These are phyloP conservation scores for Fusarium sp. DNA, from an alignment of 2,329 filamentous ascomycete genomes.

Conservation along the genomic window DNA sequence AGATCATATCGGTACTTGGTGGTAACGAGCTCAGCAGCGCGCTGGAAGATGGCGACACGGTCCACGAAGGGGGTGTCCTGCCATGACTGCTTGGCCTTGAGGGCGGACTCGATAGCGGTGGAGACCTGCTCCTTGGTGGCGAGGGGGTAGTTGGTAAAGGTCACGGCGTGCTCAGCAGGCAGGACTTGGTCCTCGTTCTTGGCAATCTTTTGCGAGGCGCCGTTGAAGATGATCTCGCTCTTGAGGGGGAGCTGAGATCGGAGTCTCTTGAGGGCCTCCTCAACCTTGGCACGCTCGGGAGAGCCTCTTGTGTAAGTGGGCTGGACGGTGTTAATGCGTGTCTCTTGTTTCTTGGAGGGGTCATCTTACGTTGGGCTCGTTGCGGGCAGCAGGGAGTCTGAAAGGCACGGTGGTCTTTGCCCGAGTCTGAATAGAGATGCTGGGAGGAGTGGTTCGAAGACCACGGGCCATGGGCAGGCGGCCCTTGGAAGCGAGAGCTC, in stretches of 20 bases:
- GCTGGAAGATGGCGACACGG: slow-evolving; percentile 91
- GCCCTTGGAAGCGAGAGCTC: slow-evolving; percentile 34
- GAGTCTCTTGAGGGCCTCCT: slow-evolving; percentile 46
- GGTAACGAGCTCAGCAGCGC: slow-evolving; percentile 89
- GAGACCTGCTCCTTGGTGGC: slow-evolving; percentile 48
- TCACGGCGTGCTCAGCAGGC: slow-evolving; percentile 49
- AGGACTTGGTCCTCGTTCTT: slow-evolving; percentile 47
- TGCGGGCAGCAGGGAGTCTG: slow-evolving; percentile 46
- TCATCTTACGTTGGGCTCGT: slow-evolving; percentile 48
- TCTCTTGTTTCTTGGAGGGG: accelerated
- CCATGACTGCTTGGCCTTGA: slow-evolving; percentile 85
- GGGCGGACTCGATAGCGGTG: slow-evolving; percentile 81
- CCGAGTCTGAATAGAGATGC: slow-evolving; percentile 37
- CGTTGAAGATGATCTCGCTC: slow-evolving; percentile 49
- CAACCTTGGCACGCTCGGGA: slow-evolving; percentile 46
- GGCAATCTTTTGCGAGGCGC: slow-evolving; percentile 42
- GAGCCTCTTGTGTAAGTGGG: slow-evolving; percentile 47
- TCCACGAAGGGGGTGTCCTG: slow-evolving; percentile 88
- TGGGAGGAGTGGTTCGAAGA: slow-evolving; percentile 19
- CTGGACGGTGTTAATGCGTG: slow-evolving; percentile 20
- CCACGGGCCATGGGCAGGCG: slow-evolving; percentile 29
- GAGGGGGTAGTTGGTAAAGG: slow-evolving; percentile 51
- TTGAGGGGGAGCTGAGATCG: slow-evolving; percentile 47
- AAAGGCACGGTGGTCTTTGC: slow-evolving; percentile 46
- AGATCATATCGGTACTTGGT: slow-evolving; percentile 96